A percentile compares a stretch with the other conserved stretches of the same genome.
phyloP scores from a whole-genome alignment of 2,329 filamentous ascomycete species.

The Aspergillus sojae region DNA sequence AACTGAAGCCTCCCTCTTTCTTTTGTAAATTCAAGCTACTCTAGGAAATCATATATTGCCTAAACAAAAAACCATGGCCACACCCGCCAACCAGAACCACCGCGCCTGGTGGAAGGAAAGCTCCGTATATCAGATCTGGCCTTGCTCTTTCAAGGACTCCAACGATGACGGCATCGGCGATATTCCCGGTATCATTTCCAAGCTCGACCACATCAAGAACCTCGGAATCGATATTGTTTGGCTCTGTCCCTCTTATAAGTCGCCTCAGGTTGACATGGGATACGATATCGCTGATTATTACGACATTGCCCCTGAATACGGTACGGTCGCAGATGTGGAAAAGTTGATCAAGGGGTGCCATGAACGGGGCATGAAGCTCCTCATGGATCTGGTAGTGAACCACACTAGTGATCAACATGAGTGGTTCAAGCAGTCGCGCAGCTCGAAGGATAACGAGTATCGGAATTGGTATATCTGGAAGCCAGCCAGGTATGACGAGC shows the following conservation, averaged over 20 bases:
- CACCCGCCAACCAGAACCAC: conserved; percentile 7
- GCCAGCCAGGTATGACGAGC: conserved; percentile 54
- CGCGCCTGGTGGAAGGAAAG: conserved; percentile 59
- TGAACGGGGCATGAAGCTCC: conserved; percentile 66
- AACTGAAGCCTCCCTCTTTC: too few species aligned
- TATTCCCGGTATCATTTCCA: conserved; percentile 64
- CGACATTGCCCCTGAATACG: conserved; percentile 66
- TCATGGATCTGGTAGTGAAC: conserved; percentile 77
- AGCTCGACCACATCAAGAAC: conserved; percentile 65
- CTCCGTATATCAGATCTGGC: conserved; percentile 63
- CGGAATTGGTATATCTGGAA: conserved; percentile 69
- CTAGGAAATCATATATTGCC: neutral
- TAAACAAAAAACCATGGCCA: neutral
- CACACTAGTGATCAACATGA: conserved; percentile 72
- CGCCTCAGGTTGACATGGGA: conserved; percentile 57
- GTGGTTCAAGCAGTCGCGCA: conserved; percentile 71
- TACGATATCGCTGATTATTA: conserved; percentile 65
- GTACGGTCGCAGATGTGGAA: conserved; percentile 68
- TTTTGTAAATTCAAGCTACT: neutral
- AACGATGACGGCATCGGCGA: conserved; percentile 63
- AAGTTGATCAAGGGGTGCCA: conserved; percentile 62
- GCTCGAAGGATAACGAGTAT: conserved; percentile 64
- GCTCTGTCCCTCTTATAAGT: conserved; percentile 55
- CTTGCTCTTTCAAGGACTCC: conserved; percentile 58
- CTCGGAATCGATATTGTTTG: conserved; percentile 66